Base-by-base conservation (phyloP, 495 filamentous ascomycete species). In the Penicillium samsonianum region DNA sequence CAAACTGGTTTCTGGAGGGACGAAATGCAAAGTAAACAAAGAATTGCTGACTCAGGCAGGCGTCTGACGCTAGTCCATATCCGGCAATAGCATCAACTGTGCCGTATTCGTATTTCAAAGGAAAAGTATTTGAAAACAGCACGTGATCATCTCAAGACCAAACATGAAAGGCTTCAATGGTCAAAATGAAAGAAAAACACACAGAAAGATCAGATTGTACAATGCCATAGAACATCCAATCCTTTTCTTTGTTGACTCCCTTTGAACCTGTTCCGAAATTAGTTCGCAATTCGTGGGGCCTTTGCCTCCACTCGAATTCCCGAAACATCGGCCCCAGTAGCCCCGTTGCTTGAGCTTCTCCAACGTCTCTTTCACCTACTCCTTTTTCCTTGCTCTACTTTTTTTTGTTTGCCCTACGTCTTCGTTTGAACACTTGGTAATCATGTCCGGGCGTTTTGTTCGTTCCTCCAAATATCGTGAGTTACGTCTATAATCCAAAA, bases 391-490 rank as follows among this genome's bases (percentile, higher is more conserved):
- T 38, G 54, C 55, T 54, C 40, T 57, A 35, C 41, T 53, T 51
- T 53, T 51, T 43, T 53, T 16, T 16, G 50, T 53, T 51, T 40
- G 20, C 35, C 49, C 17, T 65, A 41, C 33, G 40, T 42, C 26
- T 31, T 66, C 35, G 22, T 47, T 55, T 55, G 45, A 43, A 50
- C 42, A 31, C 50, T 59, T 47, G 59, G 55, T 57, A 55, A 69
- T 26, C 53, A 98, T 98, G 94, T 86, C 93, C 71, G 92, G 92
- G 71, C 91, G 94, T 73, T 98, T 98, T 77, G 95, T 98, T 74
- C 88, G 94, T 78, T 87, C 91, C 73, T 97, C 93, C 67, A 98
- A 98, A 76, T 98, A 97, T 80, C 91, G 95, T 97, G 80, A 81
- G 93, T 82, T 47, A 45, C 22, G 3, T 53, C 42, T 25, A 26